Conservation (phyloP, 768 basidiomycete genomes). For the Hysterangium stoloniferum region DNA sequence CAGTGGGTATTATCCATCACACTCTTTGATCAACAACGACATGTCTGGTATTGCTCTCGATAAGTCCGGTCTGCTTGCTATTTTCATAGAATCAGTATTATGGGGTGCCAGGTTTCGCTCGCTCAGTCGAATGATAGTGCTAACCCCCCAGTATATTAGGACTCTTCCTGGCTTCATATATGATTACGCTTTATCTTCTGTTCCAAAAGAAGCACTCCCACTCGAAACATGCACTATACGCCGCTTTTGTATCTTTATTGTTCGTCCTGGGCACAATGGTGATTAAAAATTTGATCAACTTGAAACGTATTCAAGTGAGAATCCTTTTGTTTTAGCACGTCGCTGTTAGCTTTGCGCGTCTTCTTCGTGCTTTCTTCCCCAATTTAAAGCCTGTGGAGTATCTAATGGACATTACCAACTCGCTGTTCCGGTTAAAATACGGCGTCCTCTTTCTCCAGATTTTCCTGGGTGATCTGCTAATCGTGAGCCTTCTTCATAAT, state of each 20-base stretch:
- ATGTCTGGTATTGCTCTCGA: constrained; percentile 8
- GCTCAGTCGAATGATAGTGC: neutral
- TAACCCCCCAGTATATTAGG: neutral
- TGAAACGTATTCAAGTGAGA: neutral
- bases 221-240: neutral
- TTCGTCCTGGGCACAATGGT: constrained; percentile 8
- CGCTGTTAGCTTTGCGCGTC: neutral
- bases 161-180: neutral
- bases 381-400: neutral
- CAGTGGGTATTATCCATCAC: too few relatives aligned
- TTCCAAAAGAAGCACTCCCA: constrained; percentile 3
- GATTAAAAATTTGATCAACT: neutral
- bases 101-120: neutral
- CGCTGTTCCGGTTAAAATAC: constrained; percentile 2
- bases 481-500: neutral
- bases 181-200: constrained; percentile 11
- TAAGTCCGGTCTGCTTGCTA: constrained; percentile 4
- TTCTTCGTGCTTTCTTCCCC: neutral
- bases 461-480: constrained; percentile 1
- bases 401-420: constrained; percentile 1
- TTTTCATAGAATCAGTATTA: constrained; percentile 8
- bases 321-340: constrained; percentile 1
- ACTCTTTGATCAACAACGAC: too few relatives aligned
- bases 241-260: neutral
- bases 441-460: constrained; percentile 8